Evolutionary conservation across 192 early-diverging fungal genomes (phyloP), one percentile per base, ranked within the genome.

Genomic region (Irineochytrium annulatum): DNA sequence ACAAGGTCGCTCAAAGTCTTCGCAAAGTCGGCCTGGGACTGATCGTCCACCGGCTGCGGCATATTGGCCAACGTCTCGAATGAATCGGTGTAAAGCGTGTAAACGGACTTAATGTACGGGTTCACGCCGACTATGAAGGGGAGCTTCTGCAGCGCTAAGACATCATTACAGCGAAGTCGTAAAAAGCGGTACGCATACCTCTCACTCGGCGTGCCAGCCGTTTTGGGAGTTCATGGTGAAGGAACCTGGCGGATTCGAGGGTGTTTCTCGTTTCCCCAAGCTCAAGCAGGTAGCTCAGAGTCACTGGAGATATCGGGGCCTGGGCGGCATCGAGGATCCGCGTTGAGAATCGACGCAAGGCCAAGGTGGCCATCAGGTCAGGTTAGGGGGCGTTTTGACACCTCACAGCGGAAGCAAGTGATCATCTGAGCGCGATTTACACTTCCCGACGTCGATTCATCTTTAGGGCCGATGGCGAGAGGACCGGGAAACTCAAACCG

Each of bases 51-150:
- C 3, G 88, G 80, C 34, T 78, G 75, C 1, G 91, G 86, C 44
- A 88, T 85, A 0, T 75, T 67, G 14, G 78, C 77, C 2, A 96
- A 70, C 4, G 60, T 76, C 52, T 88, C 86, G 59, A 91, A 88
- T 14, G 91, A 88, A 52, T 70, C 65, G 49, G 56, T 52, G 39
- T 76, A 75, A 16, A 91, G 84, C 48, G 82, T 72, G 69, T 94
- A 94, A 14, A 95, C 84, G 34, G 76, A 74, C 35, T 86, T 77
- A 52, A 98, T 93, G 62, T 91, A 82, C 1, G 95, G 95, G 70
- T 98, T 98, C 44, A 91, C 91, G 55, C 92, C 95, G 32, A 98
- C 93, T 48, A 98, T 98, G 67, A 93, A 96, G 0, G 93, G 94
- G 32, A 95, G 77, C 43, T 82, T 88, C 70, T 96, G 90, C 48